Base-by-base conservation (phyloP, 371 early-diverging fungal species). In the Circinella umbellata region DNA sequence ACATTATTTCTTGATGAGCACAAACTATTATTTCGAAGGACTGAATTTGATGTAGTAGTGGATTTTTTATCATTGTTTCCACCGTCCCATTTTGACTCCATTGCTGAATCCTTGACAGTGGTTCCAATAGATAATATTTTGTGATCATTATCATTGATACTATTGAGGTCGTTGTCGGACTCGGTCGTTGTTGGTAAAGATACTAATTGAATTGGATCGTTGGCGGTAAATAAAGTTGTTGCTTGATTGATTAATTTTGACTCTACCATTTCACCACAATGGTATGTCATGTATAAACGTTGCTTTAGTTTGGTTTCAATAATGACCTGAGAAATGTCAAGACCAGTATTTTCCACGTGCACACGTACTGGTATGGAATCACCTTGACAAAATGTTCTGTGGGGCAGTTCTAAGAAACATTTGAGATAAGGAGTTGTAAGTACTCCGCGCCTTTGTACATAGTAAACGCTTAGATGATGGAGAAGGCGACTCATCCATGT, bases 311-410 rank as follows among this genome's bases (percentile, higher is more conserved):
- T 37, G 9, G 48, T 48, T 15, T 42, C 27, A 36, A 67, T 38
- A 6, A 54, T 60, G 15, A 47, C 60, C 39, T 55, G 60, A 27
- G 42, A 17, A 27, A 63, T 37, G 20, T 49, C 38, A 10, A 62
- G 35, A 36, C 63, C 55, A n/a, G 27, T 46, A 18, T 54, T 61
- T 68, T 61, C 63, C 27, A 68, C 38, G 42, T 62, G 61, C 9
- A 68, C 54, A 7, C 51, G 63, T 18, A 68, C 42, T 18, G 69
- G 69, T 15, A 67, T 61, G 18, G 67, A 8, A 18, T 62, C 63
- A 17, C 69, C 63, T 20, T 36, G 69, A 17, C 7, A 9, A 53
- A 68, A 46, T 5, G 39, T 42, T 3, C n/a, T 17, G n/a, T 46
- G 63, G 20, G 47, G 49, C 8, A 68, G 20, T 42, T 68, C 53